Evolutionary conservation across 495 filamentous ascomycete genomes (phyloP).

Genomic region (Trichoderma gamsii): DNA sequence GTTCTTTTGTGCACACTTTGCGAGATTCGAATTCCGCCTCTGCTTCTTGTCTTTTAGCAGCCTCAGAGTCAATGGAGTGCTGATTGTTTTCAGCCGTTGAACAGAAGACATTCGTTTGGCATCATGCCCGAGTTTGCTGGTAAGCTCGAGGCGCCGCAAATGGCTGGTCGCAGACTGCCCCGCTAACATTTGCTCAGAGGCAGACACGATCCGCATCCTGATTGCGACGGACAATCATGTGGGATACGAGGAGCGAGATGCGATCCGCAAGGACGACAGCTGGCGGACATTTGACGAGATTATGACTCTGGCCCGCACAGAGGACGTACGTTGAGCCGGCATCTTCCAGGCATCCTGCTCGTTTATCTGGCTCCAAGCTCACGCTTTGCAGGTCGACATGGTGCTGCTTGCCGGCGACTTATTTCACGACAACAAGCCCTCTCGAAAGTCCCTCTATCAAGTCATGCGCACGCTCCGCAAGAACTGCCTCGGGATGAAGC

Average conservation of each 20-base stretch:
- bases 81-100: neutral
- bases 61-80: neutral
- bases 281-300: conserved; percentile 95
- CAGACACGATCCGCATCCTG: conserved; percentile 91
- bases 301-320: conserved; percentile 80
- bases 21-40: neutral
- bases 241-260: conserved; percentile 88
- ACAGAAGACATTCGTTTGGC: neutral
- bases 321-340: conserved; percentile 52
- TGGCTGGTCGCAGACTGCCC: neutral
- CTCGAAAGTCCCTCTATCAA: conserved; percentile 92
- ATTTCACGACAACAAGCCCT: conserved; percentile 98
- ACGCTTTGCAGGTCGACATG: conserved; percentile 65
- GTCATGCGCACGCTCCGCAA: conserved; percentile 89
- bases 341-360: neutral
- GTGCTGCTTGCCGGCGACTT: conserved; percentile 89
- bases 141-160: neutral
- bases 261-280: conserved; percentile 90
- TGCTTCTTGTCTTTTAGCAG: too few relatives aligned
- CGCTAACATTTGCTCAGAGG: conserved; percentile 38
- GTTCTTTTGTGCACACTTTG: neutral
- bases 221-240: conserved; percentile 96
- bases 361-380: neutral
- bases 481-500: conserved; percentile 91
- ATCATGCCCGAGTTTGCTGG: conserved; percentile 5